Evolutionary conservation across 805 yeast species (phyloP).

Genomic region (Komagataella pastoris): DNA sequence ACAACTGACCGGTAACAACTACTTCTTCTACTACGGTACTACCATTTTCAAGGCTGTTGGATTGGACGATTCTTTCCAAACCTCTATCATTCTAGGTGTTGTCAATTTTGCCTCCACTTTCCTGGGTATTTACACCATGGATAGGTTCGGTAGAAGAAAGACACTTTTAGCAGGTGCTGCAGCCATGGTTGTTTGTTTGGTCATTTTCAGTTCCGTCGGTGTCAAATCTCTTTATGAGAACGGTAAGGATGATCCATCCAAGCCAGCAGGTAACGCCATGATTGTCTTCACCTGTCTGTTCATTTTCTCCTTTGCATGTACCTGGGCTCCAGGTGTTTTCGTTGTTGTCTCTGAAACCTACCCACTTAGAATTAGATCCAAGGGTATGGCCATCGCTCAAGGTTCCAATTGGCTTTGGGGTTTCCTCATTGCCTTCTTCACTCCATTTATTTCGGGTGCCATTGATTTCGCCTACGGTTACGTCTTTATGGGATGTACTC

Average conservation of each 20-base stretch:
- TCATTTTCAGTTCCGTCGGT: constrained; percentile 39
- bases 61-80: constrained; percentile 30
- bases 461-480: constrained; percentile 39
- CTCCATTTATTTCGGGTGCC: constrained; percentile 37
- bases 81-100: constrained; percentile 28
- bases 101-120: constrained; percentile 34
- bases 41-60: constrained; percentile 41
- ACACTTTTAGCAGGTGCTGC: constrained; percentile 47
- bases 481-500: constrained; percentile 40
- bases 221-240: constrained; percentile 24
- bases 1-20: constrained; percentile 64
- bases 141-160: constrained; percentile 51
- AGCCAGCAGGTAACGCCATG: constrained; percentile 28
- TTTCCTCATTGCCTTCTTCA: constrained; percentile 55
- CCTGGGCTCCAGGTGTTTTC: constrained; percentile 71
- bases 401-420: constrained; percentile 71
- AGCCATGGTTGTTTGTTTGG: constrained; percentile 48
- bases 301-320: constrained; percentile 59
- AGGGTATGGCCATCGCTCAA: constrained; percentile 50
- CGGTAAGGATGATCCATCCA: constrained; percentile 9
- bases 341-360: constrained; percentile 41
- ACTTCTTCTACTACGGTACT: constrained; percentile 59
- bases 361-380: constrained; percentile 59
- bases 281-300: constrained; percentile 43
- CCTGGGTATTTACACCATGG: constrained; percentile 39